Evolutionary conservation across 768 basidiomycete genomes (phyloP), one percentile per base, ranked within the genome.

Genomic region (Phanerodontia chrysosporium): DNA sequence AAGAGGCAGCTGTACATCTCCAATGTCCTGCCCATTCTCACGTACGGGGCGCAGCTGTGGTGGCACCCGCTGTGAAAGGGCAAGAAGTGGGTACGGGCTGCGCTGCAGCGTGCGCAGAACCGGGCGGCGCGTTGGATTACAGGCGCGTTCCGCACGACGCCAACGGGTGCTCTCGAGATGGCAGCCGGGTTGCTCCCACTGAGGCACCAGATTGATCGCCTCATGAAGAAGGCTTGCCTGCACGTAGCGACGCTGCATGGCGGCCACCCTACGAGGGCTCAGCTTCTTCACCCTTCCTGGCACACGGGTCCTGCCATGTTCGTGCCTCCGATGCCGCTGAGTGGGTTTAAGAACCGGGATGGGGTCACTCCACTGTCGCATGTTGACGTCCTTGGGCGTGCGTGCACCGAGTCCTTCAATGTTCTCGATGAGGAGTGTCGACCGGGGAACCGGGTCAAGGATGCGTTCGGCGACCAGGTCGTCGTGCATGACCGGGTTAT

Each of bases 11-110:
- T 67, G 14, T 67, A 67, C 51, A 62, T 63, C 24, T 48, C 59
- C 2, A 61, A 65, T 36, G 59, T 65, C 1, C 28, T 67, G 3
- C 64, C 62, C 0, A 36, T 67, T 16, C 58, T 67, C 55, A 54
- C 56, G 8, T 67, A 67, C 24, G 65, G 66, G 0, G 55, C 55
- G 1, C 58, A 59, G 32, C 60, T 67, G 3, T 67, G 66, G 66
- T 67, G 64, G 63, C 22, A 52, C 2, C 63, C 63, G 3, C 25
- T 32, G 3, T 58, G 60, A 48, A 58, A 60, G 27, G 59, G 57
- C 3, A 45, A 29, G n/a, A 49, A 55, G 53, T 54, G 56, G 55
- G 36, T 45, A 25, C 12, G 52, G 16, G 28, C 45, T 0, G 44
- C 35, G 21, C 49, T 67, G 22, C 58, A 61, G 24, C 59, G 49